phyloP scores from a whole-genome alignment of 2,329 filamentous ascomycete genomes.

The Berkeleyomyces basicola region DNA sequence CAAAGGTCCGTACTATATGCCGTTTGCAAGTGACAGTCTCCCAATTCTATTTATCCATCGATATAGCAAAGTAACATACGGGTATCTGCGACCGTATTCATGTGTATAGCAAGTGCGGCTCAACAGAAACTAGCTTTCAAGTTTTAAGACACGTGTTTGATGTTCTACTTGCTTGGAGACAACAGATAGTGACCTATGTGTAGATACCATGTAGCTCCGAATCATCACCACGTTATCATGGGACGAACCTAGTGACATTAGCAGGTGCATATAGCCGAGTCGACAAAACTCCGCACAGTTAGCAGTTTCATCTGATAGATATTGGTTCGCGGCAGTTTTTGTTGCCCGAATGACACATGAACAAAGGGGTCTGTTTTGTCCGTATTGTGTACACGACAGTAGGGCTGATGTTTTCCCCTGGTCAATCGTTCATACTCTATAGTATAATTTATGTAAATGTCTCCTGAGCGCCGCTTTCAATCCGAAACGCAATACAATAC shows the following conservation, averaged over 20 bases:
- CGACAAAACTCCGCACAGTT: not conserved
- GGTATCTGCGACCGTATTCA: no score
- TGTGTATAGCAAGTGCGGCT: no score
- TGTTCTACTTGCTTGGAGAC: no score
- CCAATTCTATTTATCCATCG: no score
- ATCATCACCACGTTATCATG: not conserved
- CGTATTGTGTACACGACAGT: not conserved
- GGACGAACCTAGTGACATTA: not conserved
- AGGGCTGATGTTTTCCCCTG: not conserved
- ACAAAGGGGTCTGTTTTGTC: not conserved
- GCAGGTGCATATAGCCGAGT: not conserved
- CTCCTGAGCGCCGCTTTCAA: no score
- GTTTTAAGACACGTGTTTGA: not conserved
- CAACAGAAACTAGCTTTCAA: no score
- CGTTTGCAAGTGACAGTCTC: no score
- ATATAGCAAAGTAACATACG: no score
- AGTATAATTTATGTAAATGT: not conserved
- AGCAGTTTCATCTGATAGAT: not conserved
- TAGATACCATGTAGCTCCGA: no score
- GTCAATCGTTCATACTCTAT: not conserved
- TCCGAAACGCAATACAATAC: no score
- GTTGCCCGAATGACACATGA: not conserved
- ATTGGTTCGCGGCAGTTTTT: not conserved
- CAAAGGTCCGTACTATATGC: no score
- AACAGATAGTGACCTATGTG: no score